Evolutionary conservation across 805 yeast species (phyloP), one percentile per base, ranked within the genome.

Genomic region (Ogataea salicorniae): DNA sequence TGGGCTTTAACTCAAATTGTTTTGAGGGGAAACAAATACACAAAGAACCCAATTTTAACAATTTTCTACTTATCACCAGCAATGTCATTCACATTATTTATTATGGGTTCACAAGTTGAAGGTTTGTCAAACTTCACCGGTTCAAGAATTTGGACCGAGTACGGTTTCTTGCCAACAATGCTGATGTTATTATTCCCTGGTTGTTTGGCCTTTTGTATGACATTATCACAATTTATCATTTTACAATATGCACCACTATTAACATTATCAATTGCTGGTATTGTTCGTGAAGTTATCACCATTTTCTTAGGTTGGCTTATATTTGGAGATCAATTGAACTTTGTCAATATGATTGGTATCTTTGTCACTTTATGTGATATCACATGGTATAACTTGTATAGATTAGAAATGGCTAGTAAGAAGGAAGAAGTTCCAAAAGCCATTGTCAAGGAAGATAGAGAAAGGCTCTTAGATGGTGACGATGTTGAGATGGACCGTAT

Each of bases 1-100:
- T 91, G 97, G 97, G 89, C 95, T 1, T 77, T 89, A 54, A 88
- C 96, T 7, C 97, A 91, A 61, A 63, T 91, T 34, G 74, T 90
- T 4, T 66, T 91, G 45, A 83, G 77, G 56, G 75, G 72, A 39
- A 80, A 80, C 54, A 72, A 72, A 36, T 71, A 77, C 48, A 76
- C 80, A 14, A 75, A 76, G 45, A 81, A 88, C 60, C 92, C 97
- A 2, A 79, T 91, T 29, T 73, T 82, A 40, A 87, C 96, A 4
- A 87, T 91, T 26, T 76, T 84, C 59, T 85, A 84, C 58, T 68
- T 91, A 20, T 78, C 95, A 0, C 97, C 97, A 6, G 72, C 84
- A 14, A 90, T 89, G 90, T 80, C 81, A 47, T 47, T 76, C 2
- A 68, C 79, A 1, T 68, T 91, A 20, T 64, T 86, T 14, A 31